Evolutionary conservation across 768 basidiomycete species (phyloP).

Genomic region (Lentinus tigrinus): DNA sequence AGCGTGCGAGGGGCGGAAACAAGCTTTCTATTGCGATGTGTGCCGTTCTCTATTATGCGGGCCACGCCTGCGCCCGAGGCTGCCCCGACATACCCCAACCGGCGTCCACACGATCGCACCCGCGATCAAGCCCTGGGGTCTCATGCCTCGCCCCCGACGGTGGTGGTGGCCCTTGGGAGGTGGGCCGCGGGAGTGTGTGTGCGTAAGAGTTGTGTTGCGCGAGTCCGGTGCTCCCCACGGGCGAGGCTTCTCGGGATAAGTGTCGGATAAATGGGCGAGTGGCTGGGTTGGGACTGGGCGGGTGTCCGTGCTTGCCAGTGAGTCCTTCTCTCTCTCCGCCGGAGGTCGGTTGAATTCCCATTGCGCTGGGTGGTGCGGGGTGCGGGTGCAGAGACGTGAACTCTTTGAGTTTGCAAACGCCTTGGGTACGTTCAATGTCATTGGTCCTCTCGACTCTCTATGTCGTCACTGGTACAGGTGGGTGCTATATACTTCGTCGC

Average conservation of each 20-base stretch:
- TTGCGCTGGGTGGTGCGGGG: too few species aligned
- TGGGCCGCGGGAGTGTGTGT: neutral
- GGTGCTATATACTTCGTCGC: too few species aligned
- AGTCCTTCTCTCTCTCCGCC: too few species aligned
- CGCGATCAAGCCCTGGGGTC: slow-evolving; percentile 8
- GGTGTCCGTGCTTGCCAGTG: too few species aligned
- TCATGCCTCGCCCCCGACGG: neutral
- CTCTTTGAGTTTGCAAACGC: too few species aligned
- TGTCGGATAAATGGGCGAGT: slow-evolving; percentile 9
- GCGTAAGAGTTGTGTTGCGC: neutral
- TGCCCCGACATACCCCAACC: slow-evolving; percentile 18
- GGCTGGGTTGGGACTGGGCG: neutral
- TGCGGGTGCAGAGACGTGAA: too few species aligned
- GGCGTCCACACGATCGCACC: slow-evolving; percentile 12
- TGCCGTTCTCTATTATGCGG: neutral
- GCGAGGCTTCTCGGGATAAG: slow-evolving; percentile 5
- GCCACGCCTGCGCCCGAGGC: slow-evolving; percentile 8
- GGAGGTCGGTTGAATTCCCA: too few species aligned
- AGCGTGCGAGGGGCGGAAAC: slow-evolving; percentile 15
- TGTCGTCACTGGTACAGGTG: too few species aligned
- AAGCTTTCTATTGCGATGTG: slow-evolving; percentile 18
- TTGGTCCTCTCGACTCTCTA: too few species aligned
- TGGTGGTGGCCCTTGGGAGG: neutral
- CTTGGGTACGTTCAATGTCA: too few species aligned
- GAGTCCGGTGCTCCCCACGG: neutral